Base-by-base conservation (phyloP, 2,329 filamentous ascomycete genomes). In the Stachybotrys elegans region DNA sequence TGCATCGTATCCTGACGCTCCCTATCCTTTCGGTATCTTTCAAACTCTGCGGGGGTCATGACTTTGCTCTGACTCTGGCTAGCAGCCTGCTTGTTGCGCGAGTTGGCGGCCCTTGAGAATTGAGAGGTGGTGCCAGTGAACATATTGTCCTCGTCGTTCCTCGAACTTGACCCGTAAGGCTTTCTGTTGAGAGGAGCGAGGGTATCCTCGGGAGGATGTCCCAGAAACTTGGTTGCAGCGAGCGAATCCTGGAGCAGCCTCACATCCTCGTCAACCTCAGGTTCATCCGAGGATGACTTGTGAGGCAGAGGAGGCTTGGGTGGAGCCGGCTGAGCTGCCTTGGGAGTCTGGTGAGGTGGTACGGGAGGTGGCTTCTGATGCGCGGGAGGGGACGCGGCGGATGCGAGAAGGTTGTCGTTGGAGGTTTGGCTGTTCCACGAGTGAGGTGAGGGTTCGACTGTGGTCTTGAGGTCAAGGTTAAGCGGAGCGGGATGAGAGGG, bases 31-130 rank as follows among this genome's bases (percentile, higher is more conserved):
- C 83, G 79, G 56, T 91, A 92, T 51, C 78, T 78, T 60, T 95
- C 89, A 53, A 94, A 95, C 60, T 95, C 82, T 11, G 84, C 87
- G 1, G 86, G 86, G 2, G 90, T 95, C 88, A 95, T 95, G 49
- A 93, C 85, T 63, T 93, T 93, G 60, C 79, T 85, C 17, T 72
- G 70, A 8, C 75, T 65, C 2, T 70, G 62, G 43, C 60, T 70
- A 7, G 60, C 57, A 39, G 58, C 62, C 42, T 55, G 66, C 11
- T 57, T 56, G 17, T 51, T 50, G 40, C 61, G 62, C 46, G 67
- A 68, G 29, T 67, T 61, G 12, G 60, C 58, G 20, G 65, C 51
- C 35, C 63, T 63, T 11, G 62, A 59, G 7, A 66, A 63, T 4
- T 66, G 67, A 2, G 65, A 55, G 8, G 67, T 51, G 27, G 66